Evolutionary conservation across 345 rosid genomes (phyloP).

Genomic region (Aurinia saxatilis): DNA sequence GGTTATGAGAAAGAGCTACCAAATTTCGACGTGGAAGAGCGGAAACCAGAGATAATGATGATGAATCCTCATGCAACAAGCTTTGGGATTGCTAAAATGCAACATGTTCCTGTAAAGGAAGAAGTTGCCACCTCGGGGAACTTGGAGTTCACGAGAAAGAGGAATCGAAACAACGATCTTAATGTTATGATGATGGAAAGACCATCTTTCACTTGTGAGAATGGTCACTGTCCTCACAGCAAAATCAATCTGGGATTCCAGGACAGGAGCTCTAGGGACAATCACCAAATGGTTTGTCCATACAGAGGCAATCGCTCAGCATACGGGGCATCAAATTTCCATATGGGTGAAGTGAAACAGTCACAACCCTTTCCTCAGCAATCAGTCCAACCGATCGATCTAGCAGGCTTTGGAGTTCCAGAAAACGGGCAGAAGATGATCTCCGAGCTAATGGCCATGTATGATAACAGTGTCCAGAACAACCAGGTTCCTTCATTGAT

Average conservation of each 20-base stretch:
- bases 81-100: conserved; percentile 29
- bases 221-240: conserved; percentile 47
- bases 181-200: conserved; percentile 28
- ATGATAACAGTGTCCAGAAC: conserved; percentile 38
- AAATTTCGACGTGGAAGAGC: conserved; percentile 33
- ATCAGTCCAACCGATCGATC: conserved; percentile 16
- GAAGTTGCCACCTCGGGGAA: conserved; percentile 30
- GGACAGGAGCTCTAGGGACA: conserved; percentile 57
- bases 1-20: conserved; percentile 35
- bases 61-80: conserved; percentile 28
- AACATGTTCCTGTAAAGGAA: conserved; percentile 44
- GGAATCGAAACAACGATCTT: conserved; percentile 42
- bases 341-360: conserved; percentile 21
- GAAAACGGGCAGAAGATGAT: conserved; percentile 50
- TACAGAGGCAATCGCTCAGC: conserved; percentile 26
- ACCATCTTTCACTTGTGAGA: conserved; percentile 45
- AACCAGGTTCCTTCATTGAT: conserved; percentile 14
- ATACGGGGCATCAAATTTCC: conserved; percentile 35
- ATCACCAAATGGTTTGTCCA: conserved; percentile 60
- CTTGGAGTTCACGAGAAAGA: conserved; percentile 39
- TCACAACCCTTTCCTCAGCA: conserved; percentile 33
- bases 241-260: conserved; percentile 44
- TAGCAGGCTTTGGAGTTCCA: conserved; percentile 43
- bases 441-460: conserved; percentile 44
- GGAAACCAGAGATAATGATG: conserved; percentile 36